Conservation (phyloP, 129 eudicot genomes). For the Flaveria robusta region DNA sequence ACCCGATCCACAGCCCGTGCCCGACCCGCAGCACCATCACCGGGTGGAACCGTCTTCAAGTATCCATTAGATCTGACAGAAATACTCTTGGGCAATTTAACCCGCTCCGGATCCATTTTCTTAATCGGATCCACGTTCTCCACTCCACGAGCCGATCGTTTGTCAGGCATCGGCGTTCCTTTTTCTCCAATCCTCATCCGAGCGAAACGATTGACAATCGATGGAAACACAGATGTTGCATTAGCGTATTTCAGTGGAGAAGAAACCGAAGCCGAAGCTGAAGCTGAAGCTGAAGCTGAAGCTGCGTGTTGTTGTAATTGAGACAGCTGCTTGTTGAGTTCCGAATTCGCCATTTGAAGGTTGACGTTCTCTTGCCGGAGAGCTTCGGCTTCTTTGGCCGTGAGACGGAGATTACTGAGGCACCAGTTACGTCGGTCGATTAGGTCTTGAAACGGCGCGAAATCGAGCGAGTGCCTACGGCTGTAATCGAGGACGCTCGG, state of each 20-base stretch:
- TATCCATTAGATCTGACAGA: constrained; percentile 80
- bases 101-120: constrained; percentile 49
- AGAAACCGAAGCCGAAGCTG: constrained; percentile 33
- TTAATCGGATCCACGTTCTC: constrained; percentile 49
- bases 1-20: constrained; percentile 39
- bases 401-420: constrained; percentile 54
- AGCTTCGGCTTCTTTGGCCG: constrained; percentile 61
- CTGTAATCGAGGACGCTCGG: constrained; percentile 31
- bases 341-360: constrained; percentile 64
- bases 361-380: constrained; percentile 86
- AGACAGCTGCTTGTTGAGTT: constrained; percentile 51
- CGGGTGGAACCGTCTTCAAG: constrained; percentile 52
- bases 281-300: constrained; percentile 27
- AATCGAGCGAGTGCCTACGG: constrained; percentile 37
- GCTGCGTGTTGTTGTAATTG: constrained; percentile 44
- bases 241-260: constrained; percentile 33
- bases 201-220: constrained; percentile 34
- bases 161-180: constrained; percentile 22
- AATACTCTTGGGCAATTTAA: constrained; percentile 79
- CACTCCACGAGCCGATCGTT: constrained; percentile 43
- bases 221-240: constrained; percentile 17
- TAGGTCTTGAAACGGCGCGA: constrained; percentile 57
- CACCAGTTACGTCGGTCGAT: constrained; percentile 51
- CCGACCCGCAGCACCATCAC: constrained; percentile 41
- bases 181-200: constrained; percentile 46